phyloP scores from a whole-genome alignment of 495 filamentous ascomycete species.

The Aspergillus conjunctus region DNA sequence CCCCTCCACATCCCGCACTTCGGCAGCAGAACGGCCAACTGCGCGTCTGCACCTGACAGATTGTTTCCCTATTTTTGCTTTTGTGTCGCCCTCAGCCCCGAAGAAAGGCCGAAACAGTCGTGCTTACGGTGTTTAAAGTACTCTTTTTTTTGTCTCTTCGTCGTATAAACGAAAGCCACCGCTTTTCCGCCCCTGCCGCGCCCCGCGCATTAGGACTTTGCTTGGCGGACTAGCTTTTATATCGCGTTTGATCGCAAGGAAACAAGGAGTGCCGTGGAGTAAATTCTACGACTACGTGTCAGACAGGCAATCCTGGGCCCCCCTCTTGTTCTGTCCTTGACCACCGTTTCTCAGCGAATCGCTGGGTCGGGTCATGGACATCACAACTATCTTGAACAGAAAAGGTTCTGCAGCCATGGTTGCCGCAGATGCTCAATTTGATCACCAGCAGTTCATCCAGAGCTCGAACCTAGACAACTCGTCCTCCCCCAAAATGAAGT shows the following conservation, averaged over 20 bases:
- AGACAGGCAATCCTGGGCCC: conserved; percentile 29
- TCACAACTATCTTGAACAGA: conserved; percentile 68
- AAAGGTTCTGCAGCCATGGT: conserved; percentile 60
- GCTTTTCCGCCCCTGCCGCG: background rate
- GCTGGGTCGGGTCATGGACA: conserved; percentile 63
- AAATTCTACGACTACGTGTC: conserved; percentile 24
- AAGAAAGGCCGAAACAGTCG: conserved; percentile 1
- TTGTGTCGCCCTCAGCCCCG: conserved; percentile 4
- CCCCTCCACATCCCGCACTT: background rate
- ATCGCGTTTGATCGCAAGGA: background rate
- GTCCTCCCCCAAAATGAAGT: conserved; percentile 54
- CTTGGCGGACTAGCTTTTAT: background rate
- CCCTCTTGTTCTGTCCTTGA: conserved; percentile 33
- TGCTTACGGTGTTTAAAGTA: conserved; percentile 11
- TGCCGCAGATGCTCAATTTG: conserved; percentile 53
- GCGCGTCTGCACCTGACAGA: conserved; percentile 2
- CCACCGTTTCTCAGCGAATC: conserved; percentile 35
- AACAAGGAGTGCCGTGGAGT: conserved; percentile 18
- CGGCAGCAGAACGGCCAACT: background rate
- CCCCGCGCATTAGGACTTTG: conserved; percentile 7
- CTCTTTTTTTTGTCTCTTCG: background rate
- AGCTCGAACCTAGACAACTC: conserved; percentile 43
- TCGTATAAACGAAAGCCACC: background rate
- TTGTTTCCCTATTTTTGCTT: conserved; percentile 7
- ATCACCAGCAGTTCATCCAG: conserved; percentile 58